Evolutionary conservation across 169 alveolate species (phyloP).

Genomic region (Plasmodium vivax): DNA sequence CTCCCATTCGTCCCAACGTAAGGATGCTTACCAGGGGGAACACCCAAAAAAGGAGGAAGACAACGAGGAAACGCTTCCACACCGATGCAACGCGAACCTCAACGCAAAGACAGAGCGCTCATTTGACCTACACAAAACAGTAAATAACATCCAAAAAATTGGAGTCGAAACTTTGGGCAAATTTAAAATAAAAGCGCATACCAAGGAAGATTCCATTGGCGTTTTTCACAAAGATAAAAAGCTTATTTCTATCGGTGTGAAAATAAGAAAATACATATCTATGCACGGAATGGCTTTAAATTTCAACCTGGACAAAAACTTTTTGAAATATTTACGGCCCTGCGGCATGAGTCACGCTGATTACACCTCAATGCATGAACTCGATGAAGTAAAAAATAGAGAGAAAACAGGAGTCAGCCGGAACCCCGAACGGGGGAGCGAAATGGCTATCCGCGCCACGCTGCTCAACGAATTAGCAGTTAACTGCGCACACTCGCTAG

Average conservation of each 20-base stretch:
- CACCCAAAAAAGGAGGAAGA: neutral
- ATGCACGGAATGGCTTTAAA: slow-evolving; percentile 82
- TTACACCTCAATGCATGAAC: slow-evolving; percentile 55
- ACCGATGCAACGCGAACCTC: neutral
- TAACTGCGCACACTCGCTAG: slow-evolving; percentile 28
- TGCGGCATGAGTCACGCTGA: slow-evolving; percentile 78
- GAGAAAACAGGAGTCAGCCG: neutral
- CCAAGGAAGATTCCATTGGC: slow-evolving; percentile 71
- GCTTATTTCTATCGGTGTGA: slow-evolving; percentile 77
- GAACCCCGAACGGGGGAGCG: neutral
- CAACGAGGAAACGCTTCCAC: neutral
- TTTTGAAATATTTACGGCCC: slow-evolving; percentile 68
- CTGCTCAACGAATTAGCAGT: slow-evolving; percentile 14
- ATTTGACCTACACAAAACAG: slow-evolving; percentile 72
- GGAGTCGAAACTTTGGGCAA: slow-evolving; percentile 37
- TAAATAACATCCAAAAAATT: slow-evolving; percentile 62
- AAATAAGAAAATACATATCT: slow-evolving; percentile 77
- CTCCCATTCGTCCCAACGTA: neutral
- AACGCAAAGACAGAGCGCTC: neutral
- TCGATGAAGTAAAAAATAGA: slow-evolving; percentile 4
- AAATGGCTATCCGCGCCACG: neutral
- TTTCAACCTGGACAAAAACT: slow-evolving; percentile 33
- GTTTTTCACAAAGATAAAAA: slow-evolving; percentile 75
- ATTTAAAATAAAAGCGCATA: slow-evolving; percentile 46
- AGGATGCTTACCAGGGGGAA: slow-evolving; percentile 27